These are phyloP conservation scores for Zarea fungicola DNA, from an alignment of 2,329 filamentous ascomycete species.

Conservation along the genomic window DNA sequence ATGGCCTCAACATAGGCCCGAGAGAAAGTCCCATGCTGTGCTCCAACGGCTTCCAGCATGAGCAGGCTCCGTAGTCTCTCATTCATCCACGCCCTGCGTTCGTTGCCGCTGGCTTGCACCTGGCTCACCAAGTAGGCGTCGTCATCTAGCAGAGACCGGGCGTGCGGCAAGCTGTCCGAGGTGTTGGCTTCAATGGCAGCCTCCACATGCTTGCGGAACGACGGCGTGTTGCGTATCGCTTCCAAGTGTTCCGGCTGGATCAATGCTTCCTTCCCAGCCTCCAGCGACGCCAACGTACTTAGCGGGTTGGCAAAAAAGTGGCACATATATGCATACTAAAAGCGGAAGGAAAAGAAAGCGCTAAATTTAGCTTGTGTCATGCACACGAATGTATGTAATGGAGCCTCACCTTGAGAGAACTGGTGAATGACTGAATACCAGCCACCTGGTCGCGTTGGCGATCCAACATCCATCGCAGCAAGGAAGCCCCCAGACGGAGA, in stretches of 20 bases:
- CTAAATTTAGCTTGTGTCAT: neutral
- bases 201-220: slow-evolving; percentile 58
- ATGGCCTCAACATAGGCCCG: slow-evolving; percentile 58
- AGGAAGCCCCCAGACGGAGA: slow-evolving; percentile 57
- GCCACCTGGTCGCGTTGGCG: slow-evolving; percentile 73
- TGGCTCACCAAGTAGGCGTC: slow-evolving; percentile 49
- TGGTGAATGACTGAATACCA: slow-evolving; percentile 67
- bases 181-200: slow-evolving; percentile 37
- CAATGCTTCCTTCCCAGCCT: slow-evolving; percentile 23
- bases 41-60: slow-evolving; percentile 35
- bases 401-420: slow-evolving; percentile 56
- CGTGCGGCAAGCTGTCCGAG: slow-evolving; percentile 38
- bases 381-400: neutral
- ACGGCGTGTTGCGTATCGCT: slow-evolving; percentile 62
- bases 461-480: slow-evolving; percentile 61
- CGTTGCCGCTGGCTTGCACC: slow-evolving; percentile 28
- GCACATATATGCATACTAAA: slow-evolving; percentile 76
- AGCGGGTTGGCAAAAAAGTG: slow-evolving; percentile 77
- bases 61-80: slow-evolving; percentile 45
- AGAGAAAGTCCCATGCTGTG: slow-evolving; percentile 39
- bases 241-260: slow-evolving; percentile 60
- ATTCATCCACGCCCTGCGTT: slow-evolving; percentile 33
- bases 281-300: slow-evolving; percentile 52
- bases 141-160: slow-evolving; percentile 50
- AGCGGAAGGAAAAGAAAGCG: neutral